Base-by-base conservation (phyloP, 768 basidiomycete species). In the Thelephora aurantiotincta region DNA sequence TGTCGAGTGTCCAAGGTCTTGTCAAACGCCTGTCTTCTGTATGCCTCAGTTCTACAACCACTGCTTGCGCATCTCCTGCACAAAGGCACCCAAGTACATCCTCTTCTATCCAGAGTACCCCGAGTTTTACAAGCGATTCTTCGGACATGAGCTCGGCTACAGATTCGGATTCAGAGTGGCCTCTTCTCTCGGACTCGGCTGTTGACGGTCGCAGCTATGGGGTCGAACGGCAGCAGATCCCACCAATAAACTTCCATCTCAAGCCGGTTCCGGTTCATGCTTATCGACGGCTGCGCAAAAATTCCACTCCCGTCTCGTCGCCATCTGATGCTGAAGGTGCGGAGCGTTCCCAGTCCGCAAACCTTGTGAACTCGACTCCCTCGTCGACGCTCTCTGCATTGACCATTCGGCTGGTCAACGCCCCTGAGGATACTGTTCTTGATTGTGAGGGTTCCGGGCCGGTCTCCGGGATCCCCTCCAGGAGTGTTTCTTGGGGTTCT, bases 91-190 rank as follows among this genome's bases (percentile, higher is more conserved):
- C 37, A 44, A 20, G 26, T 19, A 9, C 26, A 30, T 30, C 26
- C 19, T 63, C 63, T 22, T 68, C 66, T 14, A 64, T 67, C 35
- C 64, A 69, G 38, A 70, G 72, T 63, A 69, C 65, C 55, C 68
- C 65, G 33, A 68, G 66, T 36, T 73, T 68, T 53, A 63, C 63
- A 23, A 69, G 69, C 36, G 52, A 53, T 38, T 58, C 59, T 33
- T 80, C 80, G 2, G 81, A 81, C 45, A 66, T 78, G 56, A 75
- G 71, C 48, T 80, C 77, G 22, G 63, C 81, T 42, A 72, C 73
- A n/a, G 78, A 81, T 30, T 30, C 26, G 50, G 77, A 81, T 52
- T 72, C 69, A 18, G 74, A 71, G 33, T 41, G 18, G 38, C 38
- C 38, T 41, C 38, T 41, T 18, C 13, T 48, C 49, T 74, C 76